These are phyloP conservation scores for Aspergillus sp. DNA, from an alignment of 2,329 filamentous ascomycete species.

Conservation along the genomic window DNA sequence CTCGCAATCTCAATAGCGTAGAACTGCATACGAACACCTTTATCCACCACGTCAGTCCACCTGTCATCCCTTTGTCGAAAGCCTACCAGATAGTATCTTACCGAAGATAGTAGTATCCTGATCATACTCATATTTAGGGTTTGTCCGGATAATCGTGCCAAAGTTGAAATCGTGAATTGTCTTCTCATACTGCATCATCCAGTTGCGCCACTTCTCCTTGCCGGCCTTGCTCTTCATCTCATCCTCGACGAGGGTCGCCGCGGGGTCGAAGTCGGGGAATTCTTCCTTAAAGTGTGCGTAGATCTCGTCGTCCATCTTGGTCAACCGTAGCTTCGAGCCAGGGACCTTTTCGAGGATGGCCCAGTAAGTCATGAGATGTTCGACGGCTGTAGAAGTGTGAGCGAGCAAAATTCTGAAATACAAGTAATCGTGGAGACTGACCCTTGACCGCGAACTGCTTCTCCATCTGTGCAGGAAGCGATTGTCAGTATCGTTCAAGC, in stretches of 20 bases:
- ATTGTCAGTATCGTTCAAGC: conserved; percentile 15
- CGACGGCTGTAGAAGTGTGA: conserved; percentile 55
- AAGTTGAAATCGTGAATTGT: conserved; percentile 97
- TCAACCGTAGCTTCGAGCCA: conserved; percentile 82
- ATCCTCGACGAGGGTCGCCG: conserved; percentile 75
- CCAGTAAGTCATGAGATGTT: conserved; percentile 98
- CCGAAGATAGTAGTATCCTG: conserved; percentile 88
- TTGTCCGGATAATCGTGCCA: conserved; percentile 81
- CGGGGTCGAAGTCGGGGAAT: conserved; percentile 88
- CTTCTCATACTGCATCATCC: conserved; percentile 90
- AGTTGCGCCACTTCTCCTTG: conserved; percentile 91
- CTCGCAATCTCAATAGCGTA: conserved; percentile 71
- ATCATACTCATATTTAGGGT: conserved; percentile 74
- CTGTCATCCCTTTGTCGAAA: background rate
- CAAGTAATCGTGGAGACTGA: conserved; percentile 26
- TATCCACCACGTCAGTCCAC: conserved; percentile 7
- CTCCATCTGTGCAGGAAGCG: conserved; percentile 63
- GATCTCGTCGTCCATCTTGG: conserved; percentile 93
- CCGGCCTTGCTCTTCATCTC: conserved; percentile 96
- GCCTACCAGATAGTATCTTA: conserved; percentile 33
- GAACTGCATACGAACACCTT: conserved; percentile 70
- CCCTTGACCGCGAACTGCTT: conserved; percentile 99
- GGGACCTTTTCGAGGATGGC: conserved; percentile 83
- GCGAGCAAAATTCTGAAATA: background rate
- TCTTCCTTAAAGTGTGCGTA: conserved; percentile 77